Evolutionary conservation across 140 eudicot species (phyloP).

Genomic region (Oenanthe javanica): DNA sequence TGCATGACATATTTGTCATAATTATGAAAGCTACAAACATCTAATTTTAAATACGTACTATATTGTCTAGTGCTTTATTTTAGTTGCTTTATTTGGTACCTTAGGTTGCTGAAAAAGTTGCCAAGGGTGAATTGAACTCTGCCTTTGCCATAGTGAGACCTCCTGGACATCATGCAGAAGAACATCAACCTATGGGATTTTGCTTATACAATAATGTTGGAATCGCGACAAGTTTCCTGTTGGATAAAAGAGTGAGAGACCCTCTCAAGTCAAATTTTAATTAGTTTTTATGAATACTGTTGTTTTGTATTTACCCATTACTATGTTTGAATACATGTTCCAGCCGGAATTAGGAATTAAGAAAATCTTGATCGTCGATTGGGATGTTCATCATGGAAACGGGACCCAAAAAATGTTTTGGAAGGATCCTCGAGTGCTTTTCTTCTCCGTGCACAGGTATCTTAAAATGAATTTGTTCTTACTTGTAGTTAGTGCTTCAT

Average conservation of each 20-base stretch:
- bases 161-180: conserved; percentile 99
- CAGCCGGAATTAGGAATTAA: conserved; percentile 68
- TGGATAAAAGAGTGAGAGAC: conserved; percentile 69
- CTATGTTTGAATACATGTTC: conserved; percentile 11
- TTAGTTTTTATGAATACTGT: background rate
- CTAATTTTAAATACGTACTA: background rate
- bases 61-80: background rate
- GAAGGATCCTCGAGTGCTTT: conserved; percentile 77
- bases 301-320: background rate
- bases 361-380: conserved; percentile 80
- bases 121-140: conserved; percentile 75
- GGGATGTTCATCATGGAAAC: conserved; percentile 99
- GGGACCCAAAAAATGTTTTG: conserved; percentile 90
- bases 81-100: conserved; percentile 8
- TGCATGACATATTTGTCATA: background rate
- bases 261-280: background rate
- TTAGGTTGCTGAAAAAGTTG: conserved; percentile 83
- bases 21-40: background rate
- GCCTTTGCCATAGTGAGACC: conserved; percentile 98
- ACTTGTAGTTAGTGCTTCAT: background rate
- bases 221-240: conserved; percentile 67
- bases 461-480: background rate
- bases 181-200: conserved; percentile 81
- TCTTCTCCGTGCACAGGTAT: conserved; percentile 95
- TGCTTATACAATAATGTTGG: conserved; percentile 88